These are phyloP conservation scores for Terana coerulea DNA, from an alignment of 768 basidiomycete genomes.

Conservation along the genomic window DNA sequence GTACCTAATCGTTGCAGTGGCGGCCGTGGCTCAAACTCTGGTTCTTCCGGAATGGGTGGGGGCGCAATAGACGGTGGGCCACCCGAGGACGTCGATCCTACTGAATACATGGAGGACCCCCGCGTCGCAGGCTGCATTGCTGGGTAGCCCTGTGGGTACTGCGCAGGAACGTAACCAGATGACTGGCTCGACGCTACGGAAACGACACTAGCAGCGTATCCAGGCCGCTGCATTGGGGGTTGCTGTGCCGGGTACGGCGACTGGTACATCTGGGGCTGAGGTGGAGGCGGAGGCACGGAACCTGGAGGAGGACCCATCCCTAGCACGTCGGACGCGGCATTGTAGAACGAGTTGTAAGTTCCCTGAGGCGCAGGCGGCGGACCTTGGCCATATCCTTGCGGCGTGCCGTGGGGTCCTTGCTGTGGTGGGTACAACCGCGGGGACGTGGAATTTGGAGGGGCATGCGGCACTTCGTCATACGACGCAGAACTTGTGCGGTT, in stretches of 20 bases:
- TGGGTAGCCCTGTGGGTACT: slow-evolving; percentile 5
- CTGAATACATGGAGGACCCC: slow-evolving; percentile 15
- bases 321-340: slow-evolving; percentile 76
- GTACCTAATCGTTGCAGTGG: slow-evolving; percentile 56
- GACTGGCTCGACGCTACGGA: slow-evolving; percentile 10
- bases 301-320: slow-evolving; percentile 69
- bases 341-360: slow-evolving; percentile 59
- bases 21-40: slow-evolving; percentile 58
- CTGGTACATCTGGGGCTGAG: slow-evolving; percentile 18
- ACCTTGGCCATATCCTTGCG: slow-evolving; percentile 20
- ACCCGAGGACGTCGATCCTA: slow-evolving; percentile 18
- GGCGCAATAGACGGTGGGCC: slow-evolving; percentile 8
- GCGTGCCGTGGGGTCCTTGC: slow-evolving; percentile 11
- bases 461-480: slow-evolving; percentile 28
- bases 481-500: slow-evolving; percentile 30
- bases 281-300: slow-evolving; percentile 15
- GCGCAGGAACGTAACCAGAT: slow-evolving; percentile 1
- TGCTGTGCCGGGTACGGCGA: slow-evolving; percentile 15
- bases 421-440: slow-evolving; percentile 8
- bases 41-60: slow-evolving; percentile 23
- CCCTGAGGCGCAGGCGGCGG: slow-evolving; percentile 9
- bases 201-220: slow-evolving; percentile 2
- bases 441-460: not conserved
- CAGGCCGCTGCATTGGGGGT: slow-evolving; percentile 15
- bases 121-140: slow-evolving; percentile 11